These are phyloP conservation scores for Russula dissimulans DNA, from an alignment of 768 basidiomycete genomes.

Conservation along the genomic window DNA sequence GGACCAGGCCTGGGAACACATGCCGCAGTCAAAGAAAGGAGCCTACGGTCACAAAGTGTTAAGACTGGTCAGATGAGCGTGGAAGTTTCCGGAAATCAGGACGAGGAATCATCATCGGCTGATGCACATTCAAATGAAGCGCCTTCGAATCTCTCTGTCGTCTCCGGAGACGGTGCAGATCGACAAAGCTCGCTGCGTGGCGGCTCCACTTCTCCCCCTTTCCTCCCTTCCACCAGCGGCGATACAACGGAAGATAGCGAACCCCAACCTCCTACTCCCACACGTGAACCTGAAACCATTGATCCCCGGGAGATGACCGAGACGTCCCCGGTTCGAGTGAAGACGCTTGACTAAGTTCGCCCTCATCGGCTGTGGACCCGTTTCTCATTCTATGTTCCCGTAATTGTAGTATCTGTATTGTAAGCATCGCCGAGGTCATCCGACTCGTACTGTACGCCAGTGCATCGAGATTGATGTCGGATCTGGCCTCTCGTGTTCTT, in stretches of 20 bases:
- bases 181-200: neutral
- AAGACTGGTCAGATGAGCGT: constrained; percentile 30
- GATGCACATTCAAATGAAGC: constrained; percentile 4
- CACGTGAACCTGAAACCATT: neutral
- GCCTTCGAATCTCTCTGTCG: neutral
- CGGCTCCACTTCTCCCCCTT: neutral
- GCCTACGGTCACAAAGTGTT: constrained; percentile 13
- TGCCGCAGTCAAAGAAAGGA: constrained; percentile 4
- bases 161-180: neutral
- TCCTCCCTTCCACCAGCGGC: neutral
- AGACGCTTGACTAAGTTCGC: neutral
- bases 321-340: neutral
- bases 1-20: constrained; percentile 12
- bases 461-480: constrained; percentile 28
- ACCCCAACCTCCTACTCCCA: neutral
- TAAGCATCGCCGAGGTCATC: constrained; percentile 3
- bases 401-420: constrained; percentile 5
- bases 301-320: neutral
- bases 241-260: neutral
- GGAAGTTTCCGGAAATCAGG: constrained; percentile 32
- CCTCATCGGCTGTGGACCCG: neutral
- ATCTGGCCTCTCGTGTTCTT: constrained; percentile 41
- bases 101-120: constrained; percentile 12
- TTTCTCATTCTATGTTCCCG: neutral
- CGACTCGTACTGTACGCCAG: neutral